Evolutionary conservation across 345 rosid species (phyloP).

Genomic region (Carallia pectinifolia): DNA sequence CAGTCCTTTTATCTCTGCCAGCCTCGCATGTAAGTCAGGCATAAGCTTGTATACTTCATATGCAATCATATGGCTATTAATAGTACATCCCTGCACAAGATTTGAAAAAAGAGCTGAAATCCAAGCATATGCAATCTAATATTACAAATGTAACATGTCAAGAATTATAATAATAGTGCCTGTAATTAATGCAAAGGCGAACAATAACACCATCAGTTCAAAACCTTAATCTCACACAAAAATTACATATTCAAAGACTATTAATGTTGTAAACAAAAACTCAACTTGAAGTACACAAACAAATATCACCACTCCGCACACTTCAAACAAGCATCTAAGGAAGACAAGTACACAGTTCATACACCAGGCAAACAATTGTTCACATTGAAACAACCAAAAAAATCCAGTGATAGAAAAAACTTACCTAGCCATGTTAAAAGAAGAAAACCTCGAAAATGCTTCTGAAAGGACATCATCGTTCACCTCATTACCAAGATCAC

Average conservation of each 20-base stretch:
- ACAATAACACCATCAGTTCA: not conserved
- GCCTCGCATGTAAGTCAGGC: slow-evolving; percentile 43
- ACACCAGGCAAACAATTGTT: too few species aligned
- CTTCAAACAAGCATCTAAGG: slow-evolving; percentile 45
- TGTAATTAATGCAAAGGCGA: not conserved
- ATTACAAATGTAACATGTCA: not conserved
- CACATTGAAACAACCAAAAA: too few species aligned
- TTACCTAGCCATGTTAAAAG: too few species aligned
- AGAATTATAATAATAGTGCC: not conserved
- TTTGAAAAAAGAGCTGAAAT: not conserved
- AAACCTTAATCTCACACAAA: slow-evolving; percentile 4
- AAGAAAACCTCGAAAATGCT: too few species aligned
- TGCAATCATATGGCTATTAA: not conserved
- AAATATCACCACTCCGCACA: slow-evolving; percentile 30
- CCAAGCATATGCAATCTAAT: not conserved
- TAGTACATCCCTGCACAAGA: not conserved
- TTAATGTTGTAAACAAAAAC: slow-evolving; percentile 27
- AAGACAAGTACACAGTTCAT: too few species aligned
- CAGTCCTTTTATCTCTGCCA: slow-evolving; percentile 91
- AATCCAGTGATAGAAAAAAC: too few species aligned
- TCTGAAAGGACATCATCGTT: too few species aligned
- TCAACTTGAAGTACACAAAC: slow-evolving; percentile 45
- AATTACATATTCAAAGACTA: slow-evolving; percentile 7
- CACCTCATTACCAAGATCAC: too few species aligned
- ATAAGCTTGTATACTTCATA: not conserved